Base-by-base conservation (phyloP, 1,139 yeast genomes). In the Diutina pseudorugosa region DNA sequence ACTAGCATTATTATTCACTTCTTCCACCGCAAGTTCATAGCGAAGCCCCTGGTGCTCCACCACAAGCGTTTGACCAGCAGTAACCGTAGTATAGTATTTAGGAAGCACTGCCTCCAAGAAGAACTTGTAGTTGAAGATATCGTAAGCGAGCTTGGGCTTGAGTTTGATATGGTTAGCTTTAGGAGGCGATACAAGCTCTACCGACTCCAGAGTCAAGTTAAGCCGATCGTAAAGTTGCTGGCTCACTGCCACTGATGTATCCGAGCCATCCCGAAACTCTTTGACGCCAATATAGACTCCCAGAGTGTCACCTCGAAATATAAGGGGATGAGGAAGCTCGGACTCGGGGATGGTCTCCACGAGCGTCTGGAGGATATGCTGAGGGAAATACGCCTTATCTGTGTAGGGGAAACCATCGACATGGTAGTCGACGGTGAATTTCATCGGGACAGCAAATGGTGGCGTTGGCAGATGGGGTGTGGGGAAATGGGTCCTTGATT, bases 71-170 rank as follows among this genome's bases (percentile, higher is more conserved):
- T 45, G 49, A 1, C 40, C 40, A 4, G 49, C 27, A 12, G 49
- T 45, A 11, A 45, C 18, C 18, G 49, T 45, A 11, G 49, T 45
- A 12, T 45, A 45, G 27, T 45, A 45, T 18, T 45, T 45, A 3
- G 49, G 49, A 1, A 45, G 21, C 27, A 27, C 41, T 18, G 49
- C 49, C 16, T 45, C 49, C 40, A 45, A 45, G 7, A 45, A 45
- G 40, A 45, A 45, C 49, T 45, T 45, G 41, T 45, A 45, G 19
- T 45, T 45, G 40, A 27, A 45, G 40, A 45, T 45, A 18, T 45
- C 49, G 30, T 45, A 45, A 3, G 40, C 40, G 5, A 16, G 27
- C n/a, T 21, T n/a, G 5, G 49, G 49, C 12, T 18, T n/a, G 9
- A 45, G 49, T 18, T 45, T 45, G 2, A 45, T 33, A 12, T 25